Evolutionary conservation across 768 basidiomycete genomes (phyloP), one percentile per base, ranked within the genome.

Genomic region (Termitomyces sp.): DNA sequence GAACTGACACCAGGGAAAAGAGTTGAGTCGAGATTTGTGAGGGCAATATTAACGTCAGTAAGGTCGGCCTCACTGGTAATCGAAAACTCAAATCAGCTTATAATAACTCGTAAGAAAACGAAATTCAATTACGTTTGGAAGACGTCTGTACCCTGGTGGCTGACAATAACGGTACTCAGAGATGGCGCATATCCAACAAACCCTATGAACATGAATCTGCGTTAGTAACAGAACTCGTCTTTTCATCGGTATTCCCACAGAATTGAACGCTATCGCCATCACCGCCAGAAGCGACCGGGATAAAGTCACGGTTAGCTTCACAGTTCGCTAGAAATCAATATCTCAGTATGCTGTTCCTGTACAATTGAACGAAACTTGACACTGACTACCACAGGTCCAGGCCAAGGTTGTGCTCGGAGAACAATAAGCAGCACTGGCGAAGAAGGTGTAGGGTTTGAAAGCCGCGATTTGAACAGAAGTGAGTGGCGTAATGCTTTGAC

Each of bases 381-480:
- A 49, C 76, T 54, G 59, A 81, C 82, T 58, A 63, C 83, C 83
- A 60, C 83, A 85, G 35, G 69, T 62, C 84, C 83, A 85, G 27
- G 71, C 65, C 41, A 75, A 52, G 6, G 80, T 82, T 29, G 65
- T 58, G 7, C 69, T 56, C 5, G 81, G 75, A 11, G 68, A 55
- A 57, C 84, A 85, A 59, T 83, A 83, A 0, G 75, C 82, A 6
- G 83, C 64, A 43, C 77, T 77, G 0, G 84, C 82, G 55, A 77
- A 83, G 55, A 66, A 68, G 0, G 81, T 73, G 65, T 76, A 85
- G 1, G 82, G 74, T 34, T 66, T 77, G 65, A 74, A 84, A 9
- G 64, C 31, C 9, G 69, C 59, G n/a, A 84, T 77, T 62, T 81
- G 77, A 0, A 73, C 17, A 6, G 71, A 59, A 8, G 72, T 65